phyloP scores from a whole-genome alignment of 1,139 yeast genomes.

The Geotrichum armillariae region DNA sequence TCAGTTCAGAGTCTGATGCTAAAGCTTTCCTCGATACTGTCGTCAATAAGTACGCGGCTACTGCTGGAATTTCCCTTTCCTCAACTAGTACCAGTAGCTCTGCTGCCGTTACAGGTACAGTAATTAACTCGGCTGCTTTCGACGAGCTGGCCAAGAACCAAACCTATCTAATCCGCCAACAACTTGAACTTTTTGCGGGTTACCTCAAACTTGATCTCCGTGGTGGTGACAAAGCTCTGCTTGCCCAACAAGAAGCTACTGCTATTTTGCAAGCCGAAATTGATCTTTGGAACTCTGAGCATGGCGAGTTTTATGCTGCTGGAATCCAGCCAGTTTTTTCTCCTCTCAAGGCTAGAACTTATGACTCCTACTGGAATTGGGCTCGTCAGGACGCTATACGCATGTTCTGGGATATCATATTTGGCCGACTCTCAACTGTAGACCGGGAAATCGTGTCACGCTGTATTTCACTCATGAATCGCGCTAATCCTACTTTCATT shows the following conservation, averaged over 20 bases:
- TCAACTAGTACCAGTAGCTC: constrained; percentile 61
- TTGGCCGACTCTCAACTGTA: constrained; percentile 84
- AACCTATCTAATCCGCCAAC: constrained; percentile 88
- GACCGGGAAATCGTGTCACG: constrained; percentile 96
- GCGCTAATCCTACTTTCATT: constrained; percentile 90
- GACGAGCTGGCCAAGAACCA: constrained; percentile 92
- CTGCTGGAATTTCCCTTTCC: constrained; percentile 74
- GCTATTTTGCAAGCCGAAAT: constrained; percentile 81
- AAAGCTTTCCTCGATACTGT: constrained; percentile 79
- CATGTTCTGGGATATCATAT: constrained; percentile 92
- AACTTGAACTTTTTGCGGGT: constrained; percentile 90
- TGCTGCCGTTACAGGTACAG: constrained; percentile 77
- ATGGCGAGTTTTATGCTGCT: constrained; percentile 90
- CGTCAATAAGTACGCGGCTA: constrained; percentile 82
- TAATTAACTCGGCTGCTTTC: constrained; percentile 92
- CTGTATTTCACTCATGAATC: constrained; percentile 96
- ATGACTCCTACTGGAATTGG: constrained; percentile 99
- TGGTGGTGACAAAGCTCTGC: constrained; percentile 82
- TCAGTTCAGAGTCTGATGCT: constrained; percentile 85
- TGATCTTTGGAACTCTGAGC: constrained; percentile 91
- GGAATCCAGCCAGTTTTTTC: constrained; percentile 93
- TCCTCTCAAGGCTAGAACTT: constrained; percentile 88
- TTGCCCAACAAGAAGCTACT: constrained; percentile 87
- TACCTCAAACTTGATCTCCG: constrained; percentile 90
- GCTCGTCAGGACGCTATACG: constrained; percentile 95